phyloP scores from a whole-genome alignment of 495 filamentous ascomycete species.

The Symbiotaphrina buchneri region DNA sequence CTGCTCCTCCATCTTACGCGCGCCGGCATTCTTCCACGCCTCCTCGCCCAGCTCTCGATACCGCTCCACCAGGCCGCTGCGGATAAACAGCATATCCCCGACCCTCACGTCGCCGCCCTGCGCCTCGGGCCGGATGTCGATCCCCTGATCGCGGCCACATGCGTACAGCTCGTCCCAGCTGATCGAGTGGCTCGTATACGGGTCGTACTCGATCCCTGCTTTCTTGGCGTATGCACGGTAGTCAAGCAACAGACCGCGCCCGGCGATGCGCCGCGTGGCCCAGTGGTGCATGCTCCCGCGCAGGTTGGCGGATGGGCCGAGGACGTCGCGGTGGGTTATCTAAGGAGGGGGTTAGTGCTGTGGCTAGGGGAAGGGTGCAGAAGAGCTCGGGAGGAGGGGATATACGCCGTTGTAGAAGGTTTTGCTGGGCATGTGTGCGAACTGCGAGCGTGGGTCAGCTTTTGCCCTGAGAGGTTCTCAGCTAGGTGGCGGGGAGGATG shows the following conservation, averaged over 20 bases:
- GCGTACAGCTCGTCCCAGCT: constrained; percentile 28
- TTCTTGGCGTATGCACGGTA: constrained; percentile 22
- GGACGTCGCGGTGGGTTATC: constrained; percentile 26
- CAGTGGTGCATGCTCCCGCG: constrained; percentile 18
- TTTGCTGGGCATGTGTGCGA: constrained; percentile 17
- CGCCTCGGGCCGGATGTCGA: constrained; percentile 24
- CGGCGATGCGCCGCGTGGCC: constrained; percentile 28
- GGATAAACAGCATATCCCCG: constrained; percentile 44
- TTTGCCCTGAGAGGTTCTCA: neutral
- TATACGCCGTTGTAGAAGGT: constrained; percentile 28
- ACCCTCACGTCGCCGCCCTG: constrained; percentile 37
- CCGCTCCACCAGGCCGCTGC: constrained; percentile 38
- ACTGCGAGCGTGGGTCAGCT: constrained; percentile 10
- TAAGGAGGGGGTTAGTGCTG: constrained; percentile 5
- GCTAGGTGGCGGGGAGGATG: constrained; percentile 2
- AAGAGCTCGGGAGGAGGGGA: neutral
- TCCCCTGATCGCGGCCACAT: constrained; percentile 30
- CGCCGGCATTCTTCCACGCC: constrained; percentile 16
- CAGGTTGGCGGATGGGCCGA: constrained; percentile 20
- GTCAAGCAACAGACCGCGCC: constrained; percentile 35
- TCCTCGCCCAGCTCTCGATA: constrained; percentile 20
- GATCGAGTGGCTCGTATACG: constrained; percentile 37
- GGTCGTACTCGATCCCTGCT: constrained; percentile 25
- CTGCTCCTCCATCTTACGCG: constrained; percentile 20
- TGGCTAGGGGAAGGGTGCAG: neutral